Evolutionary conservation across 176 grass and related monocot genomes (phyloP).

Genomic region (Raddia distichophylla): DNA sequence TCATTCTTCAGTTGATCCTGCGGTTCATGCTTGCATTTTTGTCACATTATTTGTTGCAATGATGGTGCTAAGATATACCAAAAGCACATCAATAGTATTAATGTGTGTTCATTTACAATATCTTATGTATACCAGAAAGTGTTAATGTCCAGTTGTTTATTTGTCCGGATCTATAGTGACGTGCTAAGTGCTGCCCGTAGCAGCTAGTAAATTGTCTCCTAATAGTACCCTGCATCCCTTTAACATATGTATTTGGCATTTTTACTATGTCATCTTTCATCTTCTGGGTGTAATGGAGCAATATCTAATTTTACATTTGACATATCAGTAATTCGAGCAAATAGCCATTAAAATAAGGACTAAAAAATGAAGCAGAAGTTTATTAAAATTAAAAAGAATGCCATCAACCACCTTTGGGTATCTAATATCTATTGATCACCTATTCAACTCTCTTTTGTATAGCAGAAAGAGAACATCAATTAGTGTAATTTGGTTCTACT

Average conservation of each 20-base stretch:
- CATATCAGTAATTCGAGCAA: background rate
- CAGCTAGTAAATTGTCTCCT: background rate
- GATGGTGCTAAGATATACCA: constrained; percentile 3
- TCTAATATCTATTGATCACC: background rate
- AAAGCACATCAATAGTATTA: background rate
- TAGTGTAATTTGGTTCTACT: background rate
- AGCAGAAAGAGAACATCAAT: constrained; percentile 3
- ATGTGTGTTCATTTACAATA: constrained; percentile 11
- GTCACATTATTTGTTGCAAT: background rate
- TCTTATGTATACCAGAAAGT: background rate
- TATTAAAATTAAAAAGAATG: background rate
- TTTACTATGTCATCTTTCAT: background rate
- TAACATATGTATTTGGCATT: background rate
- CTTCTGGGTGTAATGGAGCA: constrained; percentile 8
- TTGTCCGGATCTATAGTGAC: constrained; percentile 3
- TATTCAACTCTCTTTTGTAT: constrained; percentile 14
- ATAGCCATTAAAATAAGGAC: constrained; percentile 7
- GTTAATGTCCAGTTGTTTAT: background rate
- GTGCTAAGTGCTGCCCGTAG: background rate
- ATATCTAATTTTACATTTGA: constrained; percentile 1
- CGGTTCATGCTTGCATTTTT: constrained; percentile 5
- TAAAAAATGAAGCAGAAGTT: background rate
- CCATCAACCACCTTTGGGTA: background rate
- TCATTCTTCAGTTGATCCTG: background rate
- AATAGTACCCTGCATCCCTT: background rate